Base-by-base conservation (phyloP, 164 flowering plant genomes). In the Annona cherimola region DNA sequence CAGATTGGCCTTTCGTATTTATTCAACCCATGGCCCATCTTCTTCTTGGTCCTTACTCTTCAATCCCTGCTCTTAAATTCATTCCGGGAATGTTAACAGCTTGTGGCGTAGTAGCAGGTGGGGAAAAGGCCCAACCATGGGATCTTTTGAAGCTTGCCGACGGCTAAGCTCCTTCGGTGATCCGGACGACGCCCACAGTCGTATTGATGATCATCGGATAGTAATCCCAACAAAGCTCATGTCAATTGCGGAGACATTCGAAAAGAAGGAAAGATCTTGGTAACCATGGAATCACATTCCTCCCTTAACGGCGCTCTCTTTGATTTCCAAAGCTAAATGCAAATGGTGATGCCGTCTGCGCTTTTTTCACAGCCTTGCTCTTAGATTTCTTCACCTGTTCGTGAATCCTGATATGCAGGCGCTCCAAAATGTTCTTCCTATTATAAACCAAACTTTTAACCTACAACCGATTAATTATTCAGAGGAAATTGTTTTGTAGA, bases 201-300 rank as follows among this genome's bases (percentile, higher is more conserved):
- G 55, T 1, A 1, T 1, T 26, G 35, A 26, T 26, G 69, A 84
- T 42, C 84, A 69, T 16, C 81, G 81, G 72, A 76, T 82, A 7
- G 75, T 81, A 35, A 43, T 85, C 70, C 86, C 90, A 0, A 61
- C 75, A 54, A 78, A 68, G 55, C 55, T 74, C 67, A 42, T 72
- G 57, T 63, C 75, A 0, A 43, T 76, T 1, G 81, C 78, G 0
- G 83, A 84, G 69, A 76, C 80, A 72, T 82, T 81, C 57, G 81
- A 85, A 55, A 88, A 75, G 81, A 85, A 81, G 72, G 91, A 88
- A 40, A 81, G 79, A 66, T 82, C 94, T 78, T 87, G 94, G 97
- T 91, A 87, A 73, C 35, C 35, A 26, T 60, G n/a, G 41, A 3
- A 63, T 7, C 6, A 63, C 11, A 42, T 43, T 40, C 39, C 67